phyloP scores from a whole-genome alignment of 139 green algal genomes.

The Chlamydomonas eustigma region DNA sequence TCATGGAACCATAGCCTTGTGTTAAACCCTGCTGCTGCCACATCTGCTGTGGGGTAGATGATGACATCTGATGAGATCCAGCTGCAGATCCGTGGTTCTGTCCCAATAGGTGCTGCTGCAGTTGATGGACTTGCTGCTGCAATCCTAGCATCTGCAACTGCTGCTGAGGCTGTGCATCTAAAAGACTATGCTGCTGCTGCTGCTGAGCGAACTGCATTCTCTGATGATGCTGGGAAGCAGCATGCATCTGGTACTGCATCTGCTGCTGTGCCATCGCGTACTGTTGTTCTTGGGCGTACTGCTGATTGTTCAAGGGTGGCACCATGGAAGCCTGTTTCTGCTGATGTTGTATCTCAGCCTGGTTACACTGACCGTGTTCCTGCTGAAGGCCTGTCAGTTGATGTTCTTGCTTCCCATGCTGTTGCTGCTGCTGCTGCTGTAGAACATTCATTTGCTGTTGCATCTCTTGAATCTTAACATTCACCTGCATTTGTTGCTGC shows the following conservation, averaged over 20 bases:
- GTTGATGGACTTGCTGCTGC: not conserved
- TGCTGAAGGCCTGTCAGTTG: not conserved
- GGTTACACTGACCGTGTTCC: not conserved
- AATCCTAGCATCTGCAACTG: not conserved
- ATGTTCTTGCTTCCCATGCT: not conserved
- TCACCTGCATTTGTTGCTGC: not conserved
- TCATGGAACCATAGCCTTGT: too few species aligned
- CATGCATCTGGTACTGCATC: not conserved
- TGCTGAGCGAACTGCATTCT: not conserved
- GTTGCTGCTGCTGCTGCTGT: not conserved
- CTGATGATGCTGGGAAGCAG: not conserved
- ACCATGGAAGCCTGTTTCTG: not conserved
- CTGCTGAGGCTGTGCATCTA: too few species aligned
- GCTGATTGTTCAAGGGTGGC: not conserved
- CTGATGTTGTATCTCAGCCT: not conserved
- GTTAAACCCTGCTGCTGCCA: not conserved
- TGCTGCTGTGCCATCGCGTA: not conserved
- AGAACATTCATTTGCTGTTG: not conserved
- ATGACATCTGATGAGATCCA: not conserved
- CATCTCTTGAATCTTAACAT: not conserved
- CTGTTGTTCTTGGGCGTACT: not conserved
- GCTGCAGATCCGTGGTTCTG: too few species aligned
- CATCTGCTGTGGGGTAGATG: not conserved
- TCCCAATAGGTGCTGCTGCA: not conserved
- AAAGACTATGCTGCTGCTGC: not conserved